Percentiles rank a stretch among this genome's conserved stretches.
Conservation (phyloP, 2,329 filamentous ascomycete species). For the Plenodomus lindquistii region DNA sequence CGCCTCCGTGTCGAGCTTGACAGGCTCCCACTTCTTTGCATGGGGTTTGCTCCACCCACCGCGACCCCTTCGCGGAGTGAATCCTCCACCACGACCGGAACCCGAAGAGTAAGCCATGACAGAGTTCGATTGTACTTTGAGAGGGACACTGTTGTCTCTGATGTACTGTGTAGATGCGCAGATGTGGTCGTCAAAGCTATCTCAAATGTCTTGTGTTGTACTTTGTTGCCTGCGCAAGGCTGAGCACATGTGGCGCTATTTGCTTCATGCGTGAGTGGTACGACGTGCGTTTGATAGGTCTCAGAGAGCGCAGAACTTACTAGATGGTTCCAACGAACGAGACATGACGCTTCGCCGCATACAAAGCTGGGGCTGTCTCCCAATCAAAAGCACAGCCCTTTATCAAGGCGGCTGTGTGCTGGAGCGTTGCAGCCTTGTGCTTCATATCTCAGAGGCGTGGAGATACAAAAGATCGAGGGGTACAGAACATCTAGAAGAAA, state of each 20-base stretch:
- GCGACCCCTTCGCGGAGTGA: slow-evolving; percentile 26
- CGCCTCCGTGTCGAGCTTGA: slow-evolving; percentile 27
- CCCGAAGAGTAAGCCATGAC: slow-evolving; percentile 6
- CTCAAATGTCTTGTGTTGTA: background rate
- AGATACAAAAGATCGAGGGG: no score
- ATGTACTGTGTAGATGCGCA: background rate
- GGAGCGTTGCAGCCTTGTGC: slow-evolving; percentile 9
- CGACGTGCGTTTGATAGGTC: slow-evolving; percentile 14
- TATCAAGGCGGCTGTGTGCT: slow-evolving; percentile 10
- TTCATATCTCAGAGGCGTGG: slow-evolving; percentile 1
- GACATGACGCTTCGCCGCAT: slow-evolving; percentile 15
- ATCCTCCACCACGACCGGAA: slow-evolving; percentile 25
- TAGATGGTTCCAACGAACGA: slow-evolving; percentile 21
- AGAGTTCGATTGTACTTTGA: background rate
- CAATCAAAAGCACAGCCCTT: slow-evolving; percentile 30
- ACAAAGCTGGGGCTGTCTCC: slow-evolving; percentile 12
- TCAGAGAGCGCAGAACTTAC: slow-evolving; percentile 15
- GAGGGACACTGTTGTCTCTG: background rate
- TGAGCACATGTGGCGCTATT: slow-evolving; percentile 27
- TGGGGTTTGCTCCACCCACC: slow-evolving; percentile 16
- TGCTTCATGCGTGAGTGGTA: slow-evolving; percentile 21
- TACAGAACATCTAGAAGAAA: no score
- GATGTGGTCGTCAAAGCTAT: slow-evolving; percentile 4
- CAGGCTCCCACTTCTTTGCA: slow-evolving; percentile 8
- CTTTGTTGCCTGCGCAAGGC: slow-evolving; percentile 29